phyloP scores from a whole-genome alignment of 352 stramenopile genomes.

The Pythium diclinum region DNA sequence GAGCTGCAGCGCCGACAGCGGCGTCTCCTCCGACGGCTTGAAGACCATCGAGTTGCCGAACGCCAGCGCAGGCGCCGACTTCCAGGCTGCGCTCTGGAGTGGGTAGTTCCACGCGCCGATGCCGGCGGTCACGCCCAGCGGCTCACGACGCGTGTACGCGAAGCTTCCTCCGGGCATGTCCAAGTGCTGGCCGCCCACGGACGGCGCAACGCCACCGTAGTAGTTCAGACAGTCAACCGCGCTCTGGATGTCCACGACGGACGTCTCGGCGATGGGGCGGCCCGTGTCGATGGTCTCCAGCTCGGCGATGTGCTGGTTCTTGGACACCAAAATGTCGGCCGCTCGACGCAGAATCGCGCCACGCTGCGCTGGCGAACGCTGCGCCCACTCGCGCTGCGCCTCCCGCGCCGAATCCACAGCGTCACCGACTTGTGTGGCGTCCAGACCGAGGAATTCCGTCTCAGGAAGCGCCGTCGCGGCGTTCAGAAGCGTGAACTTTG shows the following conservation, averaged over 20 bases:
- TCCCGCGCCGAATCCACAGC: conserved; percentile 42
- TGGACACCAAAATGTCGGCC: conserved; percentile 52
- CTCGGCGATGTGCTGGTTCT: conserved; percentile 62
- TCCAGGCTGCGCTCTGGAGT: conserved; percentile 77
- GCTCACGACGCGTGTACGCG: conserved; percentile 75
- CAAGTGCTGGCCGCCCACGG: conserved; percentile 67
- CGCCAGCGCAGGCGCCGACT: conserved; percentile 73
- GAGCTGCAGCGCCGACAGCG: conserved; percentile 63
- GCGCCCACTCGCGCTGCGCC: conserved; percentile 64
- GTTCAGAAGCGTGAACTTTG: conserved; percentile 58
- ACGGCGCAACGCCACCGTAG: conserved; percentile 64
- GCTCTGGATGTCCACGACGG: conserved; percentile 61
- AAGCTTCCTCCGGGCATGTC: conserved; percentile 62
- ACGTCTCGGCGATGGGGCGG: conserved; percentile 71
- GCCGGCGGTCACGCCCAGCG: conserved; percentile 63
- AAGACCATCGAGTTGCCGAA: conserved; percentile 92
- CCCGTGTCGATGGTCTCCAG: conserved; percentile 81
- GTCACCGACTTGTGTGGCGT: conserved; percentile 43
- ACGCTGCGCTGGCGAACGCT: conserved; percentile 55
- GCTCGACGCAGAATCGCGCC: conserved; percentile 60
- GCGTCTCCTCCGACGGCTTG: conserved; percentile 89
- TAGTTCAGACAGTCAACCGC: conserved; percentile 78
- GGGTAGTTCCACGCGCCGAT: conserved; percentile 87
- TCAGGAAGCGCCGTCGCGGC: conserved; percentile 43
- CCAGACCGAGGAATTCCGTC: conserved; percentile 49